Conservation (phyloP, 495 filamentous ascomycete species). For the Lichina pygmaea region DNA sequence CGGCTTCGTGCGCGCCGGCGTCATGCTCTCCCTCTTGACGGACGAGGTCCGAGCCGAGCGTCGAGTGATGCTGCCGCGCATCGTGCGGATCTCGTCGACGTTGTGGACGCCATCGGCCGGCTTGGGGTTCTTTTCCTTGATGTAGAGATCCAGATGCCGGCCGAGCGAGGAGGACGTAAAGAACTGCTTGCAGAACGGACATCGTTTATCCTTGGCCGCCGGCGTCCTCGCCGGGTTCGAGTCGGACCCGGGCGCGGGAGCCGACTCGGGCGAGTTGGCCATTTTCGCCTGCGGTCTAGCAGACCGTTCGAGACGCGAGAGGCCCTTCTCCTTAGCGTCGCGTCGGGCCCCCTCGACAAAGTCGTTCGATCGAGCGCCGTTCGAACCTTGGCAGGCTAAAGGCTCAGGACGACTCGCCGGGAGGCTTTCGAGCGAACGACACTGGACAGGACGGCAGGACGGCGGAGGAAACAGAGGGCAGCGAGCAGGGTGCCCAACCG, state of each 20-base stretch:
- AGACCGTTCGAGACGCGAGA: no score
- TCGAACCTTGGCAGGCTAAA: no score
- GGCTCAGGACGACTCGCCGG: no score
- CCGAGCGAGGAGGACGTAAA: conserved; percentile 89
- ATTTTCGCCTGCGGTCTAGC: neutral
- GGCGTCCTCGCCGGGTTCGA: conserved; percentile 10
- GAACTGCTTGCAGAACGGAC: conserved; percentile 57
- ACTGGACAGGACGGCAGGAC: no score
- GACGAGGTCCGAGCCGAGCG: conserved; percentile 41
- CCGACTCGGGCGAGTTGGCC: neutral
- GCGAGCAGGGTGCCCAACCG: no score
- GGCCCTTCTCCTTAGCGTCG: no score
- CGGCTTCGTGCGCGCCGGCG: conserved; percentile 3
- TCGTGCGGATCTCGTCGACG: conserved; percentile 59
- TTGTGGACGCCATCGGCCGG: conserved; percentile 63
- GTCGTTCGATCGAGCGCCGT: no score
- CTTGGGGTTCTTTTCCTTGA: conserved; percentile 67
- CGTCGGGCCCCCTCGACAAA: no score
- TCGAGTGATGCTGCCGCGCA: conserved; percentile 60
- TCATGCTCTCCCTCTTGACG: conserved; percentile 24
- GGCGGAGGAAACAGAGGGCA: no score
- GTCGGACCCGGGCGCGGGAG: neutral
- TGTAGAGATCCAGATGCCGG: conserved; percentile 72
- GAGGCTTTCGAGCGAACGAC: no score
- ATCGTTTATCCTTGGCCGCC: conserved; percentile 48